Base-by-base conservation (phyloP, 2,329 filamentous ascomycete genomes). In the Paracorniculantispora psalliotae region DNA sequence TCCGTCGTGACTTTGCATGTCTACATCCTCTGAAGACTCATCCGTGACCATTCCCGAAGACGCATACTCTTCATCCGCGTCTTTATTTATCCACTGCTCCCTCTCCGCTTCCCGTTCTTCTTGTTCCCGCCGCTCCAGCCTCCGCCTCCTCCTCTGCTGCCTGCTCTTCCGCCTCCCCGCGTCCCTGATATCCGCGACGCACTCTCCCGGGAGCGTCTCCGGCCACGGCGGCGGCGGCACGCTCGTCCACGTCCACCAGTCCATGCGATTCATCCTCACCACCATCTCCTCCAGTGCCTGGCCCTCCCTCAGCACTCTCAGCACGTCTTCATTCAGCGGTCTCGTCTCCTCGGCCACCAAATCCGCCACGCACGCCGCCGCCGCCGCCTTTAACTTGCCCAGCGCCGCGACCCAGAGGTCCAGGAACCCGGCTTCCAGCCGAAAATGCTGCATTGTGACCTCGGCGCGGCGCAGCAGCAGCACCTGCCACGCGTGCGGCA, bases 401-500 rank as follows among this genome's bases (percentile, higher is more conserved):
- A 57, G 44, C 30, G 54, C 54, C 30, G 54, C 33, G 30, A 57
- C 44, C 54, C 54, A 57, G 33, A 48, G 28, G 21, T 57, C 54
- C 30, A 57, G 13, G 23, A 57, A 57, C 8, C 54, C 54, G 4
- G 54, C 54, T 33, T 57, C 54, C 23, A 57, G 54, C 8, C 54
- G 44, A 2, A 57, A 49, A 8, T 57, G 54, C 44, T 57, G 54
- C 44, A 57, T 28, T 23, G 54, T 57, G 4, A 57, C 25, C 54
- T 57, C 54, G 21, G 44, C 54, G 33, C 33, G 33, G 19, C 44
- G 19, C 44, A 57, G 33, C 44, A 57, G 54, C 44, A 57, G 44
- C 54, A 57, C 54, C 54, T 57, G 54, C 54, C 54, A 57, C 21
- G 54, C 54, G 33, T 57, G 54, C 33, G 54, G 54, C 54, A 57